phyloP scores from a whole-genome alignment of 2,329 filamentous ascomycete species.

The Aspergillus flavus region DNA sequence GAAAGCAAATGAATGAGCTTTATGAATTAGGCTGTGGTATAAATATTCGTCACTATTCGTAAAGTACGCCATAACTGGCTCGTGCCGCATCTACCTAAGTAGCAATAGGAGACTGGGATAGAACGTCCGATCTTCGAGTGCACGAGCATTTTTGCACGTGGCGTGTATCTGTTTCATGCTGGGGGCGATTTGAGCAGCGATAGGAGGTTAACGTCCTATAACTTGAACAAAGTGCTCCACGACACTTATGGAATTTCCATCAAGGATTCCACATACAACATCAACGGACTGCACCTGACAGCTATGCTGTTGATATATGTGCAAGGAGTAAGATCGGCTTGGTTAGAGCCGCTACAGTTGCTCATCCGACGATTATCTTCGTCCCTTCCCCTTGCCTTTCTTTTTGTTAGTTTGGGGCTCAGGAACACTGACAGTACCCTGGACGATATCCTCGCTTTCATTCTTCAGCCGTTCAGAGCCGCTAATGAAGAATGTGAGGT shows the following conservation, averaged over 20 bases:
- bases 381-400: constrained; percentile 38
- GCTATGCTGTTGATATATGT: neutral
- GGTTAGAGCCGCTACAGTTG: neutral
- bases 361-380: neutral
- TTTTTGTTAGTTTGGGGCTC: constrained; percentile 52
- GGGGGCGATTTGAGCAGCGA: neutral
- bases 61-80: neutral
- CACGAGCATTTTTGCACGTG: neutral
- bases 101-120: neutral
- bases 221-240: neutral
- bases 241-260: neutral
- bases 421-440: constrained; percentile 69
- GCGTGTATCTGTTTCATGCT: neutral
- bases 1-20: neutral
- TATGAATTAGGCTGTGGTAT: neutral
- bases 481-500: constrained; percentile 84
- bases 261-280: neutral
- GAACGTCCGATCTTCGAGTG: neutral
- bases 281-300: neutral
- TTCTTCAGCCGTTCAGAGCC: constrained; percentile 77
- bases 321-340: neutral
- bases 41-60: neutral
- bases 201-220: neutral
- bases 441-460: constrained; percentile 72
- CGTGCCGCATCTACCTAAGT: neutral